Percentiles rank a stretch among this genome's conserved stretches.
phyloP scores from a whole-genome alignment of 495 filamentous ascomycete species.

The Aspergillus mulundensis region DNA sequence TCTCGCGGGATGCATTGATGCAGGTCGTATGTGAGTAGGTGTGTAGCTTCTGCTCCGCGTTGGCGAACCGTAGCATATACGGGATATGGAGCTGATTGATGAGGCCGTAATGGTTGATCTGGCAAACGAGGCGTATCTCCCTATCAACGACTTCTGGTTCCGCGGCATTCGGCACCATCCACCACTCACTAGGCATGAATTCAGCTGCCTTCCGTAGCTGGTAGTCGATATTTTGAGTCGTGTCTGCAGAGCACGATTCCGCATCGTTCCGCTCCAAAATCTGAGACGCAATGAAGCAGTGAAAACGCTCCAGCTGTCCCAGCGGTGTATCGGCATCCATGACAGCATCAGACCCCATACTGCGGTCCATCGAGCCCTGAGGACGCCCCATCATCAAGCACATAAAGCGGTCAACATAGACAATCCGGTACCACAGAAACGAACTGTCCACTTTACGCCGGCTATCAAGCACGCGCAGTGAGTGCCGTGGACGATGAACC shows the following conservation, averaged over 20 bases:
- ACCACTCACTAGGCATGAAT: constrained; percentile 38
- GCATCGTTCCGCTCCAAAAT: constrained; percentile 44
- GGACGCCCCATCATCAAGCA: constrained; percentile 46
- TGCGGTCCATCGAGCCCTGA: constrained; percentile 31
- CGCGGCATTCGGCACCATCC: constrained; percentile 18
- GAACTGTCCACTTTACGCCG: constrained; percentile 8
- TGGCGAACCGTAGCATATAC: constrained; percentile 23
- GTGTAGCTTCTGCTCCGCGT: constrained; percentile 16
- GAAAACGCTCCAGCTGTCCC: constrained; percentile 24
- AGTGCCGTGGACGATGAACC: not conserved
- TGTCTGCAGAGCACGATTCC: constrained; percentile 12
- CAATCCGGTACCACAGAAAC: constrained; percentile 25
- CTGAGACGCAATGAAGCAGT: constrained; percentile 27
- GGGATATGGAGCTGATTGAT: constrained; percentile 30
- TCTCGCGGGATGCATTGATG: constrained; percentile 41
- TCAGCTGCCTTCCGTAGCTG: constrained; percentile 37
- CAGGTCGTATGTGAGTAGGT: constrained; percentile 33
- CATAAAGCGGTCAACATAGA: constrained; percentile 36
- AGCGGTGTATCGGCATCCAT: constrained; percentile 14
- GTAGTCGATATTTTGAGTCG: constrained; percentile 37
- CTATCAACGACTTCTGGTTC: not conserved
- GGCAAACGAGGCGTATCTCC: constrained; percentile 24
- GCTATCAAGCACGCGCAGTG: not conserved
- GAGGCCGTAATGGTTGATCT: constrained; percentile 39
- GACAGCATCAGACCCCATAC: constrained; percentile 15